These are phyloP conservation scores for Claviceps citrina DNA, from an alignment of 2,329 filamentous ascomycete species.

Conservation along the genomic window DNA sequence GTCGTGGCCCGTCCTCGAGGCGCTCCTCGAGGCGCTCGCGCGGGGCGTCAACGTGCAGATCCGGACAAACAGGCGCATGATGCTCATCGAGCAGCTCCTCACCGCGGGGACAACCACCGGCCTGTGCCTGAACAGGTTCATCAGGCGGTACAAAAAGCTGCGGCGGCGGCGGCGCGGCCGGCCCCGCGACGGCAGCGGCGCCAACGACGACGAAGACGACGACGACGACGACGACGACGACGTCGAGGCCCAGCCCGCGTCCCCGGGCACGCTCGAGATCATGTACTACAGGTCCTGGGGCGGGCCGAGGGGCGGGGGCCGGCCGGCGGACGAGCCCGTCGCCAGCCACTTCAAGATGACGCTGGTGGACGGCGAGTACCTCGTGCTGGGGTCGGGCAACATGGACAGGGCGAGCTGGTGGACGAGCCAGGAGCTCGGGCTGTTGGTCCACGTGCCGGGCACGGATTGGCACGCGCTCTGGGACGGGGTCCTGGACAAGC, in stretches of 20 bases:
- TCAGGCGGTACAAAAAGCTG: conserved; percentile 34
- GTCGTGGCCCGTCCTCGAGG: conserved; percentile 44
- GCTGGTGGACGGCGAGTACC: conserved; percentile 51
- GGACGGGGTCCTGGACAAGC: conserved; percentile 22
- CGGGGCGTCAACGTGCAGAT: conserved; percentile 55
- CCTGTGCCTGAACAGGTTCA: conserved; percentile 43
- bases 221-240: no score
- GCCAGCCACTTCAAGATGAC: conserved; percentile 67
- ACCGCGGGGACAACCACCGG: conserved; percentile 63
- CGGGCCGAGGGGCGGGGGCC: conserved; percentile 10
- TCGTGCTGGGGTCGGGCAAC: conserved; percentile 66
- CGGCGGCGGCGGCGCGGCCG: conserved; percentile 5
- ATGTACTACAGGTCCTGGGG: conserved; percentile 39
- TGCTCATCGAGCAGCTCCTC: conserved; percentile 66
- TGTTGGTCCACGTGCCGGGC: conserved; percentile 37
- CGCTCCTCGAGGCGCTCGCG: conserved; percentile 42
- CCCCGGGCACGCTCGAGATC: conserved; percentile 37
- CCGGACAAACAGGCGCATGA: conserved; percentile 52
- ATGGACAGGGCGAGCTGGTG: conserved; percentile 77
- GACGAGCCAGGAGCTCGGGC: conserved; percentile 69
- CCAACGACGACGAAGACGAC: conserved; percentile 7
- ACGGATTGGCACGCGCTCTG: conserved; percentile 23
- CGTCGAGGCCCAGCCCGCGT: conserved; percentile 28
- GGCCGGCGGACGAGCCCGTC: conserved; percentile 40
- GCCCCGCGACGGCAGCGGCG: conserved; percentile 8